Percentiles rank a stretch among this genome's conserved stretches.
Conservation (phyloP, 306 rosid genomes). For the Quercus variabilis region DNA sequence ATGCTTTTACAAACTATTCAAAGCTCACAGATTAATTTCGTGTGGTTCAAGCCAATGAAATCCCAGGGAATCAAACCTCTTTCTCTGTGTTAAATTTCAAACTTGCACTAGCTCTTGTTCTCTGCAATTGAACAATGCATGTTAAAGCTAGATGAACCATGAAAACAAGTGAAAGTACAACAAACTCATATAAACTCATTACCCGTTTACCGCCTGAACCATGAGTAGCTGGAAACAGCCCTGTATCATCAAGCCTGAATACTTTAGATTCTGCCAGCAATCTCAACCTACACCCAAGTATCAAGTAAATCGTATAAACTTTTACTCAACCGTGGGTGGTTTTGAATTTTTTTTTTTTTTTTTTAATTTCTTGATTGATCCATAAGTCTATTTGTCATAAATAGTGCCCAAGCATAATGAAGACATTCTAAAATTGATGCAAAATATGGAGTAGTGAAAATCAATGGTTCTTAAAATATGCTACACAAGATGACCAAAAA, state of each 20-base stretch:
- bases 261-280: conserved; percentile 85
- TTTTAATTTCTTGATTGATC: neutral
- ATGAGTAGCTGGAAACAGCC: conserved; percentile 67
- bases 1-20: neutral
- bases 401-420: neutral
- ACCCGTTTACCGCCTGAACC: conserved; percentile 77
- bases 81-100: conserved; percentile 71
- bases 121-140: conserved; percentile 40
- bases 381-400: neutral
- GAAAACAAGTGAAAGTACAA: neutral
- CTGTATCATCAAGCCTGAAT: conserved; percentile 86
- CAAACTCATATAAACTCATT: neutral
- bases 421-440: neutral
- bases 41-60: conserved; percentile 88
- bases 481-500: neutral
- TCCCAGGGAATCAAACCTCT: conserved; percentile 79
- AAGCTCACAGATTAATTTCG: conserved; percentile 69
- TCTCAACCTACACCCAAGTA: conserved; percentile 63
- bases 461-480: neutral
- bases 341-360: neutral
- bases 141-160: neutral
- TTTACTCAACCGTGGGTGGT: neutral
- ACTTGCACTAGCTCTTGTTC: conserved; percentile 62
- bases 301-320: neutral
- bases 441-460: neutral